A percentile compares a stretch with the other conserved stretches of the same genome.
Evolutionary conservation across 2,329 filamentous ascomycete genomes (phyloP).

Genomic region (Aspergillus quadricinctus): DNA sequence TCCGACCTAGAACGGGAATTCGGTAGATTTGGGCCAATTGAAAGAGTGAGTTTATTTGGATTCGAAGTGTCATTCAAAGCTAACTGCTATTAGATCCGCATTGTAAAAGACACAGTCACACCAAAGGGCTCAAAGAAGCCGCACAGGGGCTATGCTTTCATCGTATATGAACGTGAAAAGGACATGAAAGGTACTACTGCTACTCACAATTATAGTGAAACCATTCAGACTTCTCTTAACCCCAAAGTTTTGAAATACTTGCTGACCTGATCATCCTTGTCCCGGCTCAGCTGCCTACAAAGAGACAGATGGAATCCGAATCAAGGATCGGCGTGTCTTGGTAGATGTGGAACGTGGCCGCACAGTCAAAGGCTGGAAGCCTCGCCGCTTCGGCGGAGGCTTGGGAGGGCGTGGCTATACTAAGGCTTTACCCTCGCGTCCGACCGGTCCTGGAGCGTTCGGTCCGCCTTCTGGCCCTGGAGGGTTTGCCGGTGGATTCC

Average conservation of each 20-base stretch:
- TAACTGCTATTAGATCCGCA: conserved; percentile 64
- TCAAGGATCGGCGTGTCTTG: conserved; percentile 86
- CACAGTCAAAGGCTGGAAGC: conserved; percentile 90
- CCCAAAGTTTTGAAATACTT: conserved; percentile 13
- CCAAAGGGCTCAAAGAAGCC: conserved; percentile 76
- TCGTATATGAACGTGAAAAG: conserved; percentile 94
- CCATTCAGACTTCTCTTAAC: not conserved
- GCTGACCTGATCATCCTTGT: conserved; percentile 33
- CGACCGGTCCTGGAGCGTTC: conserved; percentile 59
- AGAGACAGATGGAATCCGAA: conserved; percentile 79
- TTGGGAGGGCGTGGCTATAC: conserved; percentile 91
- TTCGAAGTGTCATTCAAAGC: not conserved
- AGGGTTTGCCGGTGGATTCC: conserved; percentile 53
- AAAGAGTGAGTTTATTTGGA: conserved; percentile 60
- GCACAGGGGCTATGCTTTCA: conserved; percentile 89
- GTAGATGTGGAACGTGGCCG: conserved; percentile 95
- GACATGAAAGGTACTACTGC: conserved; percentile 88
- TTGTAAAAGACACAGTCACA: conserved; percentile 65
- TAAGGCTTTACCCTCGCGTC: conserved; percentile 69
- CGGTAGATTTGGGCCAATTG: conserved; percentile 86
- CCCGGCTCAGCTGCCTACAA: conserved; percentile 79
- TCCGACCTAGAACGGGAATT: conserved; percentile 92
- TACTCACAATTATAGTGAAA: conserved; percentile 9
- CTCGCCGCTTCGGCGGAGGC: conserved; percentile 84
- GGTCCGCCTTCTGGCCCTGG: conserved; percentile 54